A percentile compares a stretch with the other conserved stretches of the same genome.
Conservation (phyloP, 257 asterid species). For the Oldenlandia corymbosa region DNA sequence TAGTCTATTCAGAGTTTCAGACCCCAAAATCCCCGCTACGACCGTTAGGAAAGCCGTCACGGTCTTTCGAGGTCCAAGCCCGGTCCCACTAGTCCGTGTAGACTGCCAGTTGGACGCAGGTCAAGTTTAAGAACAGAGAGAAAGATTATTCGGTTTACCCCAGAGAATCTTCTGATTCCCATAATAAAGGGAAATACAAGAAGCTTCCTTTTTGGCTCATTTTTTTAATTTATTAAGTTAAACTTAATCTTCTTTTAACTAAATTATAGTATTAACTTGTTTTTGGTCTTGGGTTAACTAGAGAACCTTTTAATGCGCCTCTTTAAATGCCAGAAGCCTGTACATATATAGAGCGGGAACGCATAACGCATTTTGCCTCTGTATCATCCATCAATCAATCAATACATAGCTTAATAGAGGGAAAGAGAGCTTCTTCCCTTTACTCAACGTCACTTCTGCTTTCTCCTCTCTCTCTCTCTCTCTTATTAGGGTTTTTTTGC, state of each 20-base stretch:
- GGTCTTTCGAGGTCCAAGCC: background rate
- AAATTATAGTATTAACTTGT: too few relatives aligned
- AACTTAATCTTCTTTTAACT: slow-evolving; percentile 2
- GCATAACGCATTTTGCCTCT: slow-evolving; percentile 17
- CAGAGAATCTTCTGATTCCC: slow-evolving; percentile 11
- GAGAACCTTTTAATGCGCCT: background rate
- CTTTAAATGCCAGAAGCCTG: slow-evolving; percentile 23
- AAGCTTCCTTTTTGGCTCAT: background rate
- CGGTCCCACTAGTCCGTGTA: slow-evolving; percentile 12
- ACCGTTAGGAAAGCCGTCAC: slow-evolving; percentile 22
- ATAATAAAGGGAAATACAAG: slow-evolving; percentile 2
- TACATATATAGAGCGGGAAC: slow-evolving; percentile 43
- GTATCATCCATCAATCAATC: too few relatives aligned
- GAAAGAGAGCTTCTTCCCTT: slow-evolving; percentile 29
- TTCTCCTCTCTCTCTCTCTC: too few relatives aligned
- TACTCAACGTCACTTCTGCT: too few relatives aligned
- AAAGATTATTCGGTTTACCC: background rate
- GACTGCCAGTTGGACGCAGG: background rate
- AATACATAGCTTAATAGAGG: too few relatives aligned
- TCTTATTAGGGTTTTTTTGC: slow-evolving; percentile 32
- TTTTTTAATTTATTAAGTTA: too few relatives aligned
- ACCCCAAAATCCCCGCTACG: too few relatives aligned
- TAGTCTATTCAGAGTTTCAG: too few relatives aligned
- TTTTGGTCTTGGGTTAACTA: too few relatives aligned
- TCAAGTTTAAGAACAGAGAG: too few relatives aligned